A percentile compares a stretch with the other conserved stretches of the same genome.
Conservation (phyloP, 2,329 filamentous ascomycete genomes). For the Cercospora sp. region DNA sequence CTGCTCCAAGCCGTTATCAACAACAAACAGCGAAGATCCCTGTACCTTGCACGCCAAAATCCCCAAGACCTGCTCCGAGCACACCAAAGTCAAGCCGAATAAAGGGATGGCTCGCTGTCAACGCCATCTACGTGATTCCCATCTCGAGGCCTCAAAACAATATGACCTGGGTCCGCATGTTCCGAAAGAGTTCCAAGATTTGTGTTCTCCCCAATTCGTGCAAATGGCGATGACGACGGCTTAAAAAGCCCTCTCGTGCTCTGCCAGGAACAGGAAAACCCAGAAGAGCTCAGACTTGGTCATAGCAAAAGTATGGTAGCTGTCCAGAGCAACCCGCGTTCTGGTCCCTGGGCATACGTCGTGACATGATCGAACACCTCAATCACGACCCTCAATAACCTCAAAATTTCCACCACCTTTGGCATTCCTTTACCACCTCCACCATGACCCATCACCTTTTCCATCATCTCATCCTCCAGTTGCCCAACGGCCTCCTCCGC, state of each 20-base stretch:
- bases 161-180: not conserved
- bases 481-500: too few relatives aligned
- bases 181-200: not conserved
- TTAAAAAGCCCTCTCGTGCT: not conserved
- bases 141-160: not conserved
- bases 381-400: not conserved
- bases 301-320: not conserved
- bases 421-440: not conserved
- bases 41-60: not conserved
- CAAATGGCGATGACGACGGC: not conserved
- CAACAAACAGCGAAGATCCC: slow-evolving; percentile 1
- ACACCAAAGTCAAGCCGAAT: not conserved
- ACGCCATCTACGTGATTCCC: not conserved
- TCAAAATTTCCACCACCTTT: slow-evolving; percentile 7
- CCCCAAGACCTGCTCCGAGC: slow-evolving; percentile 2
- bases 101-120: not conserved
- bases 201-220: not conserved
- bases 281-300: not conserved
- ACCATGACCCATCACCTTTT: not conserved
- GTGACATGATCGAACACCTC: not conserved
- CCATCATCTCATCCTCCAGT: slow-evolving; percentile 12
- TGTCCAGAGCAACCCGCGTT: not conserved
- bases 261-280: not conserved
- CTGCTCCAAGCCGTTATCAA: not conserved
- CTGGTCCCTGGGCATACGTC: not conserved